Conservation (phyloP, 164 flowering plant species). For the Nymphaea thermarum region DNA sequence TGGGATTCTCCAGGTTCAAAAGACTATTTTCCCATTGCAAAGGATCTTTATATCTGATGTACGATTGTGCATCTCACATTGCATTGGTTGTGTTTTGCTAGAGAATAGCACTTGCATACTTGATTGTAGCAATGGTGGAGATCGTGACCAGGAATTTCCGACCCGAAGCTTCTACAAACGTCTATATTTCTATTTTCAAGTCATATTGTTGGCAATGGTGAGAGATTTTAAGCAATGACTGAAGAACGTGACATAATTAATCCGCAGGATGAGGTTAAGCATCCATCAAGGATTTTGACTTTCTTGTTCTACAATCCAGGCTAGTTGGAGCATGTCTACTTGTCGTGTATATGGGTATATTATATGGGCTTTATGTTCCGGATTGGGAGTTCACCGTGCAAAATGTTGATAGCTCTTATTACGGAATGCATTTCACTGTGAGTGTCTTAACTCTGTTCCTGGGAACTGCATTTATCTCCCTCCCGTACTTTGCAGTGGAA, state of each 20-base stretch:
- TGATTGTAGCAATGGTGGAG: conserved; percentile 58
- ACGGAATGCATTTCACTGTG: conserved; percentile 57
- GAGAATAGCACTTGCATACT: conserved; percentile 85
- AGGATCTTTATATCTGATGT: conserved; percentile 1
- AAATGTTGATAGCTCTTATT: conserved; percentile 29
- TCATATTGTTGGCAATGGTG: conserved; percentile 65
- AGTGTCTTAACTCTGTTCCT: conserved; percentile 9
- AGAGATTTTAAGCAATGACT: conserved; percentile 2
- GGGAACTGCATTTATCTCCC: no score
- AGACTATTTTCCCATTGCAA: background rate
- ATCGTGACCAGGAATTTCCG: conserved; percentile 31
- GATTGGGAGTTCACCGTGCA: conserved; percentile 69
- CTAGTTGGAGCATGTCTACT: conserved; percentile 45
- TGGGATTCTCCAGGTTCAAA: conserved; percentile 81
- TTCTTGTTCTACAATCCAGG: conserved; percentile 28
- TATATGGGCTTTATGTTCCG: conserved; percentile 79
- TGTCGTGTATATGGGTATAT: conserved; percentile 38
- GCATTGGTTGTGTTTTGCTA: conserved; percentile 14
- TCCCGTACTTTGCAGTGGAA: no score
- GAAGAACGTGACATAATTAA: no score
- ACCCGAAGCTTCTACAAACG: conserved; percentile 18
- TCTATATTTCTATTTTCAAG: conserved; percentile 39
- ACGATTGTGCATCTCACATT: background rate
- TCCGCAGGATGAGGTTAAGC: background rate
- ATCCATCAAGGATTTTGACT: no score